Evolutionary conservation across 129 eudicot genomes (phyloP).

Genomic region (Solidago caesia): DNA sequence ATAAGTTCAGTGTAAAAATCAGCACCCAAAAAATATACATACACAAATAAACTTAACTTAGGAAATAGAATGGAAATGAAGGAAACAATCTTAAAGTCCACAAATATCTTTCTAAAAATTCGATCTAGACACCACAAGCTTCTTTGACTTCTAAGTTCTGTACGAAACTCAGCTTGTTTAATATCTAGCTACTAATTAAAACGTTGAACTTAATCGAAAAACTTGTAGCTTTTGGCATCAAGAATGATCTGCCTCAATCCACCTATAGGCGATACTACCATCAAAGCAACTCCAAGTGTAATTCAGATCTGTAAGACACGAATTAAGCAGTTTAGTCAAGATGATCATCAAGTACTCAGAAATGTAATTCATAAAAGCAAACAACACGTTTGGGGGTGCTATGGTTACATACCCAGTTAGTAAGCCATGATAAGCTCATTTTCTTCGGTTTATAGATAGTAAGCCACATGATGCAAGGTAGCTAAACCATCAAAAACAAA

Average conservation of each 20-base stretch:
- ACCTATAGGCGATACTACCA: conserved; percentile 38
- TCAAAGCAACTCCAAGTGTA: conserved; percentile 24
- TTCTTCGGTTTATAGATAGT: conserved; percentile 62
- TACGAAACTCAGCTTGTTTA: conserved; percentile 19
- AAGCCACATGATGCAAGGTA: conserved; percentile 92
- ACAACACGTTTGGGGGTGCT: background rate
- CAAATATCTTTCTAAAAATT: conserved; percentile 13
- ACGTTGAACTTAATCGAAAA: conserved; percentile 16
- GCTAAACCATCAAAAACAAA: conserved; percentile 35
- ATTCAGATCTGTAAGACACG: conserved; percentile 23
- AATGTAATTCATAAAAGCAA: background rate
- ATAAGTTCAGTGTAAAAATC: no score
- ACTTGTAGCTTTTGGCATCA: conserved; percentile 27
- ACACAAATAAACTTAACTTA: conserved; percentile 5
- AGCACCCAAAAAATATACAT: background rate
- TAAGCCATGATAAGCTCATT: conserved; percentile 61
- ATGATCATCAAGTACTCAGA: background rate
- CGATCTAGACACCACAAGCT: conserved; percentile 14
- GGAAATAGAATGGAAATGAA: conserved; percentile 3
- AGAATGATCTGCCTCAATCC: conserved; percentile 34
- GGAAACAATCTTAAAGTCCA: conserved; percentile 13
- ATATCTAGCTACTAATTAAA: background rate
- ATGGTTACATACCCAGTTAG: conserved; percentile 66
- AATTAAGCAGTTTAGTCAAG: background rate
- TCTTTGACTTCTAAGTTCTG: conserved; percentile 25